These are phyloP conservation scores for Apophysomyces sp. DNA, from an alignment of 371 early-diverging fungal species.

Conservation along the genomic window DNA sequence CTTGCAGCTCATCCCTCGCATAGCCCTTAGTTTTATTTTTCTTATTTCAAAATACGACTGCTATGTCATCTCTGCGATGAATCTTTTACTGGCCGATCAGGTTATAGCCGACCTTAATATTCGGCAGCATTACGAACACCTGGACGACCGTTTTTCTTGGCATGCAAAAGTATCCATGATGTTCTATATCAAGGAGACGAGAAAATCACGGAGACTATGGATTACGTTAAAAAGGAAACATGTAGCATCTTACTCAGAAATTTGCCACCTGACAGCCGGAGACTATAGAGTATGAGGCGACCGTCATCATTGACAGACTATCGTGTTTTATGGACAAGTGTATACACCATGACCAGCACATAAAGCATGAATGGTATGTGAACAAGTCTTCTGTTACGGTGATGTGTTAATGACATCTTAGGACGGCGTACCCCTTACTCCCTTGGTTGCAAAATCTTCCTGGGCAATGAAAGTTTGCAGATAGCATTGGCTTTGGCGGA, in stretches of 20 bases:
- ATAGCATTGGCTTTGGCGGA: no score
- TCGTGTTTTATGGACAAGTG: background rate
- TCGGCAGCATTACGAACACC: background rate
- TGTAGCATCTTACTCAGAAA: background rate
- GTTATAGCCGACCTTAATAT: background rate
- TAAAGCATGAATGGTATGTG: constrained; percentile 1
- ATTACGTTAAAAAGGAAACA: background rate
- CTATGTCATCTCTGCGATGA: background rate
- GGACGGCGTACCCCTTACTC: background rate
- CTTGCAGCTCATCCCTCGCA: background rate
- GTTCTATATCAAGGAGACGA: background rate
- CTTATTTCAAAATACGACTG: background rate
- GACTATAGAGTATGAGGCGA: background rate
- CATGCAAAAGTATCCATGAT: background rate
- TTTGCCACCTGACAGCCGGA: background rate
- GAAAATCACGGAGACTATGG: background rate
- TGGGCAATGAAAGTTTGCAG: no score
- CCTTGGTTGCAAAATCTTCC: no score
- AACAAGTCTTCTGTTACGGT: background rate
- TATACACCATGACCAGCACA: background rate
- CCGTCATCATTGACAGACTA: background rate
- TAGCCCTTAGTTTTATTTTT: background rate
- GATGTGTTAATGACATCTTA: background rate
- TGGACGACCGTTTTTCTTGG: background rate
- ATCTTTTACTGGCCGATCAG: background rate